These are phyloP conservation scores for Penicillium digitatum DNA, from an alignment of 2,329 filamentous ascomycete species.

Conservation along the genomic window DNA sequence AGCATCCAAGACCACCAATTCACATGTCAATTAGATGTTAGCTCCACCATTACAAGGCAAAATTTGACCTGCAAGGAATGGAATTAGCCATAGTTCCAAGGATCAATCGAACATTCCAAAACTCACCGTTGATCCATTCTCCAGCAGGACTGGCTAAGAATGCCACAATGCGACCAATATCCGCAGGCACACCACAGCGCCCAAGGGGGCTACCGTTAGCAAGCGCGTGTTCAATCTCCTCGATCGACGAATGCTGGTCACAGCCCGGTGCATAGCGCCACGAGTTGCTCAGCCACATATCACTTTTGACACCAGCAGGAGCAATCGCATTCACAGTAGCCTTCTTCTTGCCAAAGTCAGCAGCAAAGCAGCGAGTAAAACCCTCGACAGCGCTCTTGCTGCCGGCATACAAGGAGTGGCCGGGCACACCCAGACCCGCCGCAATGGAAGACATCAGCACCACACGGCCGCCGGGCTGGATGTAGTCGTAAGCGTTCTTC, in stretches of 20 bases:
- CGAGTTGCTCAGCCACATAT: slow-evolving; percentile 70
- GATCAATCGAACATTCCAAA: background rate
- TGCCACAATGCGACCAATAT: slow-evolving; percentile 57
- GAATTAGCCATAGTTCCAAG: background rate
- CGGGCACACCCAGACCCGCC: slow-evolving; percentile 63
- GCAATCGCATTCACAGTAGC: slow-evolving; percentile 29
- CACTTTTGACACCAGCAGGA: slow-evolving; percentile 37
- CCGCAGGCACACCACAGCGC: slow-evolving; percentile 55
- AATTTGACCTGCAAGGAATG: slow-evolving; percentile 18
- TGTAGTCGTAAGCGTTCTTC: slow-evolving; percentile 64
- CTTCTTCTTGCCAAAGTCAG: slow-evolving; percentile 60
- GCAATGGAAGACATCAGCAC: slow-evolving; percentile 71
- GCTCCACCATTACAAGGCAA: slow-evolving; percentile 24
- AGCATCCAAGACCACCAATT: background rate
- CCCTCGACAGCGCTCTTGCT: slow-evolving; percentile 74
- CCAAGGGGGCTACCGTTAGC: slow-evolving; percentile 57
- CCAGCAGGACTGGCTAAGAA: slow-evolving; percentile 56
- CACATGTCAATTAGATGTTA: slow-evolving; percentile 19
- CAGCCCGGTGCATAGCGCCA: slow-evolving; percentile 61
- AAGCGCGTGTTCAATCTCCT: slow-evolving; percentile 54
- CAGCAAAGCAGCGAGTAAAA: slow-evolving; percentile 70
- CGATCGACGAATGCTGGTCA: slow-evolving; percentile 37
- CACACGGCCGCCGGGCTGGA: slow-evolving; percentile 65
- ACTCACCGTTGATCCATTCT: slow-evolving; percentile 62
- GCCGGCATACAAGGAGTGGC: slow-evolving; percentile 70